Evolutionary conservation across 192 early-diverging fungal genomes (phyloP), one percentile per base, ranked within the genome.

Genomic region (Backusella morwellensis): DNA sequence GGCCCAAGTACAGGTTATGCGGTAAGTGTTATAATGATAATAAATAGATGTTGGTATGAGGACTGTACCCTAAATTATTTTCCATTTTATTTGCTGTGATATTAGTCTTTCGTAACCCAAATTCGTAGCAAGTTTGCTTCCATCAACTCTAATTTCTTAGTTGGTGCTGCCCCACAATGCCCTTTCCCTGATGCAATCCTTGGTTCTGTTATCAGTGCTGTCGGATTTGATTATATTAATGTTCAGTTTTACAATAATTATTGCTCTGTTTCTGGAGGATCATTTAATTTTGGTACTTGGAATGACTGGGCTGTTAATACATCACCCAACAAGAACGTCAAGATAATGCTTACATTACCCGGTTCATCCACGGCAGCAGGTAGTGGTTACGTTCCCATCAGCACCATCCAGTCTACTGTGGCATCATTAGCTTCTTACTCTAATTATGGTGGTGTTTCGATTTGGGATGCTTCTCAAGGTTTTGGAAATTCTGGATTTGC

Each of bases 171-270:
- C 0, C 93, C 93, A 4, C 93, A 95, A 52, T 95, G 93, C 72
- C 88, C 89, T 7, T 93, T 87, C 78, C 93, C 93, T 32, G 93
- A 94, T 81, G 88, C 86, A 0, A 90, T 92, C 76, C 72, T 92
- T 1, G 90, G 88, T 1, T 83, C 83, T 0, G 83, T 88, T 17
- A 77, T 92, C 3, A 86, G 90, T 66, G 79, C 87, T 35, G 86
- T 90, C 6, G 88, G 86, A 56, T 80, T 92, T 11, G 90, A 92
- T 68, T 89, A 89, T 85, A 83, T 94, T 9, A 90, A 86, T 83
- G 89, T 93, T 9, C 93, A 94, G 79, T 94, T 92, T 78, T 94
- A 94, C 84, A 94, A 94, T 85, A 94, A 94, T 83, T 93, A 90
- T 77, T 94, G 93, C 70, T 83, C 86, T 35, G 78, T 88, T 7